These are phyloP conservation scores for Pezicula rhizophila DNA, from an alignment of 2,329 filamentous ascomycete species.

Conservation along the genomic window DNA sequence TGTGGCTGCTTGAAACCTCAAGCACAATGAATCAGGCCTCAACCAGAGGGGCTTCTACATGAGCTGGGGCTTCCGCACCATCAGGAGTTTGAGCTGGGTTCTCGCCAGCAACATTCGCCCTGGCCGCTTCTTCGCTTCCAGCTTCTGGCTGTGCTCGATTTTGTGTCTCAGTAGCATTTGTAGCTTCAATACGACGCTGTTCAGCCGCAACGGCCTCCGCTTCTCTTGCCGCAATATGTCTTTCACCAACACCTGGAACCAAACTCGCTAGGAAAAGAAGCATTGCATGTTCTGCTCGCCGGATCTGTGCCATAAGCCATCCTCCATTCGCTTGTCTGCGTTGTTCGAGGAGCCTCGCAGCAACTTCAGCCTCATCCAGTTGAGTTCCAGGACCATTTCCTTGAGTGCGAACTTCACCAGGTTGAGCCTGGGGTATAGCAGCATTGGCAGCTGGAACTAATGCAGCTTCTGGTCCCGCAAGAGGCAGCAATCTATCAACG, in stretches of 20 bases:
- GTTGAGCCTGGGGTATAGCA: constrained; percentile 21
- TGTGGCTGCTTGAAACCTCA: too few relatives aligned
- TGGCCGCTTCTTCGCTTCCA: neutral
- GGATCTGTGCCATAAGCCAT: constrained; percentile 44
- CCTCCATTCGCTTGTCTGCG: constrained; percentile 38
- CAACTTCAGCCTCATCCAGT: constrained; percentile 44
- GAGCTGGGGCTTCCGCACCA: neutral
- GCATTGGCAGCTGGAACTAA: constrained; percentile 27
- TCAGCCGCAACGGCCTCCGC: constrained; percentile 24
- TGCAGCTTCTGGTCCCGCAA: constrained; percentile 35
- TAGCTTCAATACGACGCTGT: constrained; percentile 17
- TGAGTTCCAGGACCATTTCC: constrained; percentile 9
- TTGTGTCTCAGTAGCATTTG: constrained; percentile 13
- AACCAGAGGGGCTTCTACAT: constrained; percentile 8
- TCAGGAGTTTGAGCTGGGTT: neutral
- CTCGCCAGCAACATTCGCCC: neutral
- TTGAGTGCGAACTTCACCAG: constrained; percentile 11
- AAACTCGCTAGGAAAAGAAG: constrained; percentile 61
- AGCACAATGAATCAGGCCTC: neutral
- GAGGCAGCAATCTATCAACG: constrained; percentile 52
- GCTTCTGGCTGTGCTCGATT: constrained; percentile 6
- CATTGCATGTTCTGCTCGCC: constrained; percentile 52
- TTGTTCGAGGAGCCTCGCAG: constrained; percentile 47
- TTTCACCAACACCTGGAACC: constrained; percentile 58
- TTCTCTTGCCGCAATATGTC: constrained; percentile 45